phyloP scores from a whole-genome alignment of 139 green algal genomes.

The Eudorina sp. region DNA sequence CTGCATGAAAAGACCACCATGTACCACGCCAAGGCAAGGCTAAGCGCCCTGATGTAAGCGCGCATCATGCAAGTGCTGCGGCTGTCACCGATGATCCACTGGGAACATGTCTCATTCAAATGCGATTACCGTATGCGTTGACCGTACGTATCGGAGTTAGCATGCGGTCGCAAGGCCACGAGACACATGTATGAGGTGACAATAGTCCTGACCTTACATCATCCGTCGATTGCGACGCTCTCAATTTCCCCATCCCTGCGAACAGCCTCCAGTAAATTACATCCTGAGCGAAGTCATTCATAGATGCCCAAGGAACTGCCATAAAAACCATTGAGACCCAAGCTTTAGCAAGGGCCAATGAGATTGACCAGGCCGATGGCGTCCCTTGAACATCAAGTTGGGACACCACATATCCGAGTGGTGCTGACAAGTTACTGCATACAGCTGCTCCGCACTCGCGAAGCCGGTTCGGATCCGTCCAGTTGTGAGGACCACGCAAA shows the following conservation, averaged over 20 bases:
- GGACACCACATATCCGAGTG: background rate
- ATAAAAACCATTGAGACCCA: no score
- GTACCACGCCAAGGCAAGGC: background rate
- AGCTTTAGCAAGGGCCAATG: no score
- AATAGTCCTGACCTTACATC: background rate
- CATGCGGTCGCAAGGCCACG: no score
- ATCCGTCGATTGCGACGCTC: background rate
- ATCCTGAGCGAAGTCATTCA: background rate
- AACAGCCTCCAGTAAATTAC: background rate
- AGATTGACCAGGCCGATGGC: background rate
- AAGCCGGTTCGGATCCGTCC: no score
- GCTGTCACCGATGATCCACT: background rate
- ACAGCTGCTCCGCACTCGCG: no score
- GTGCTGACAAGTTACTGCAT: background rate
- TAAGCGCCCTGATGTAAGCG: no score
- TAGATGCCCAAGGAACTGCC: slow-evolving; percentile 12
- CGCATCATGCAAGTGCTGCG: background rate
- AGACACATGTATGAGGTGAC: background rate
- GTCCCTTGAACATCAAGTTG: background rate
- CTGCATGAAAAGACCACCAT: background rate
- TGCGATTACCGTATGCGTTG: no score
- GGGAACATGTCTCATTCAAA: background rate
- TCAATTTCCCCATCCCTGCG: background rate
- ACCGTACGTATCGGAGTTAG: no score
- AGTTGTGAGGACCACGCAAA: no score